These are phyloP conservation scores for Misopates orontium DNA, from an alignment of 257 asterid genomes.

Conservation along the genomic window DNA sequence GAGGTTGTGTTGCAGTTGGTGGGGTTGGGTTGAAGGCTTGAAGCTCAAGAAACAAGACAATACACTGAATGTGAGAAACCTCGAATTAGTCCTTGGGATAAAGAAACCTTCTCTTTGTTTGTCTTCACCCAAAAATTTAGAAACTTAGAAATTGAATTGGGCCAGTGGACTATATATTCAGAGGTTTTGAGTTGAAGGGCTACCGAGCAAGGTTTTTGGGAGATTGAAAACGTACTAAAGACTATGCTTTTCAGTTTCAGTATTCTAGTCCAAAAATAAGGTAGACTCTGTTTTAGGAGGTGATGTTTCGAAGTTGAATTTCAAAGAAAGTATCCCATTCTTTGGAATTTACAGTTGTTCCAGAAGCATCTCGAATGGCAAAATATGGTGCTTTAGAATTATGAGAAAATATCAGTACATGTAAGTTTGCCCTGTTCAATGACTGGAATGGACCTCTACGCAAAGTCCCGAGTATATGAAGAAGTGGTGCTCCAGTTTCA, in stretches of 20 bases:
- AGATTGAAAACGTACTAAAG: background rate
- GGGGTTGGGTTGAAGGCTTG: too few relatives aligned
- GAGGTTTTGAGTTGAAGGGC: slow-evolving; percentile 15
- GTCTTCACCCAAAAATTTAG: slow-evolving; percentile 1
- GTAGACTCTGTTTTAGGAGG: background rate
- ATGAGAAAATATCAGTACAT: background rate
- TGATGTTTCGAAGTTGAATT: background rate
- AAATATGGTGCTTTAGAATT: slow-evolving; percentile 1
- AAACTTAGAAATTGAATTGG: slow-evolving; percentile 7
- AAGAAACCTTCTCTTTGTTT: background rate
- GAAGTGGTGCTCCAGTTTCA: slow-evolving; percentile 11
- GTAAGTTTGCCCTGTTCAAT: slow-evolving; percentile 3
- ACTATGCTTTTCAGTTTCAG: slow-evolving; percentile 21
- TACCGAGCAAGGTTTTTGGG: slow-evolving; percentile 12
- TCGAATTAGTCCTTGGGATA: background rate
- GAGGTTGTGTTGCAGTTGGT: too few relatives aligned
- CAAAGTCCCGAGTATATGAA: slow-evolving; percentile 3
- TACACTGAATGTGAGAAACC: too few relatives aligned
- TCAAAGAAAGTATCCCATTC: background rate
- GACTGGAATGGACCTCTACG: background rate
- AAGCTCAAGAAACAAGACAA: background rate
- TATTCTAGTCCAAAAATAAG: background rate
- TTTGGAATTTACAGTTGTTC: slow-evolving; percentile 1
- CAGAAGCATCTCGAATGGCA: slow-evolving; percentile 13
- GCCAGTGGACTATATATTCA: too few relatives aligned